Evolutionary conservation across 176 grass and related monocot species (phyloP).

Genomic region (Hordeum vulgare): MorexV3_pseudomolecules_assembly NC_058519.1:473620265-473620764

Average conservation of each 20-base stretch:
- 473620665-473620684: neutral
- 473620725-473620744: slow-evolving; percentile 61
- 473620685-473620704: neutral
- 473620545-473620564: slow-evolving; percentile 74
- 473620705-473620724: neutral
- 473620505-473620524: slow-evolving; percentile 66
- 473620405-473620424: neutral
- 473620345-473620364: slow-evolving; percentile 66
- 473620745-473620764: slow-evolving; percentile 76
- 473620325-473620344: slow-evolving; percentile 53
- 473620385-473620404: slow-evolving; percentile 6
- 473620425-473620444: neutral
- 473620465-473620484: neutral
- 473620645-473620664: neutral
- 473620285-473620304: no score
- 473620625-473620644: slow-evolving; percentile 24
- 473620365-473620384: slow-evolving; percentile 57
- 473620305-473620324: no score
- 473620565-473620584: slow-evolving; percentile 53
- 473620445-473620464: neutral
- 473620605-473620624: slow-evolving; percentile 77
- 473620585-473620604: slow-evolving; percentile 55
- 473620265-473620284: no score
- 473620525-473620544: slow-evolving; percentile 56
- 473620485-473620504: slow-evolving; percentile 39